These are phyloP conservation scores for Xylaria bambusicola DNA, from an alignment of 495 filamentous ascomycete genomes.

Conservation along the genomic window DNA sequence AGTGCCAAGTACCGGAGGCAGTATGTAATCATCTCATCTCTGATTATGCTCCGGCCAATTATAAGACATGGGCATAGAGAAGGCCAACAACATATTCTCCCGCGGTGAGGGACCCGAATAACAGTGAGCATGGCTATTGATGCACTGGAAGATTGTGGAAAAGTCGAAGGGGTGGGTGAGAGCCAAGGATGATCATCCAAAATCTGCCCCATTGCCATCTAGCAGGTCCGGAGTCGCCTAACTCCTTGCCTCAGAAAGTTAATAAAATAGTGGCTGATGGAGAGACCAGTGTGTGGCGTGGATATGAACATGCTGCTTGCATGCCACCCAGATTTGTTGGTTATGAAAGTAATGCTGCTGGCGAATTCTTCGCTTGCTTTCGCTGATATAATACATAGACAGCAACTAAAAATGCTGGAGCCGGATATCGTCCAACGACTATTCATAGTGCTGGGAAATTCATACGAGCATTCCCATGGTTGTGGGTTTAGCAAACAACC, in stretches of 20 bases:
- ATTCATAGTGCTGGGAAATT: too few relatives aligned
- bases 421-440: too few relatives aligned
- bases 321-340: not conserved
- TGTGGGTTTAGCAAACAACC: too few relatives aligned
- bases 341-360: not conserved
- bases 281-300: too few relatives aligned
- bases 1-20: not conserved
- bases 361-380: too few relatives aligned
- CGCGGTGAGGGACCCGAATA: not conserved
- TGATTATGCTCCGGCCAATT: not conserved
- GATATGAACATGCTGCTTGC: not conserved
- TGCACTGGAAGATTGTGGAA: not conserved
- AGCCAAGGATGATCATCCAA: slow-evolving; percentile 12
- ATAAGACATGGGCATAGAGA: not conserved
- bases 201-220: not conserved
- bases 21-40: not conserved
- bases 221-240: slow-evolving; percentile 11
- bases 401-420: too few relatives aligned
- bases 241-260: not conserved
- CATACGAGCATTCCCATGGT: too few relatives aligned
- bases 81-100: not conserved
- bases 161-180: not conserved
- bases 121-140: not conserved
- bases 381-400: not conserved
- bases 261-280: too few relatives aligned